Evolutionary conservation across 2,329 filamentous ascomycete genomes (phyloP).

Genomic region (Colletotrichum abscissum): DNA sequence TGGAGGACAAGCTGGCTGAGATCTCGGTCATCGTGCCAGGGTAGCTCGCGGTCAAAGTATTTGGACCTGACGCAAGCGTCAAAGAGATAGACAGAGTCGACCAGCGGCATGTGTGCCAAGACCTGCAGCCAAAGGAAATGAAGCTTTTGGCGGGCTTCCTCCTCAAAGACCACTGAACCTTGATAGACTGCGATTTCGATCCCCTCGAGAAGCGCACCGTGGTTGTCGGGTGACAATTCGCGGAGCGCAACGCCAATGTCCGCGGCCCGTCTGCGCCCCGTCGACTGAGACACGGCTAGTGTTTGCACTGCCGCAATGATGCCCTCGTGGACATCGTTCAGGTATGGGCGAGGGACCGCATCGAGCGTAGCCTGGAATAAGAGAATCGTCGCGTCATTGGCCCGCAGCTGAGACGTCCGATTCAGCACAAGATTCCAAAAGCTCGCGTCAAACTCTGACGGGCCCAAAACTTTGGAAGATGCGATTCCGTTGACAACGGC

Average conservation of each 20-base stretch:
- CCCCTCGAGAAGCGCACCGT: constrained; percentile 11
- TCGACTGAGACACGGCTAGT: constrained; percentile 6
- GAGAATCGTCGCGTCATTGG: neutral
- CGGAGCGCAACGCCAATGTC: constrained; percentile 27
- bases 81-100: constrained; percentile 32
- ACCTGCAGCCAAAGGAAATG: constrained; percentile 35
- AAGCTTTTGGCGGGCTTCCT: neutral
- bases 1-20: constrained; percentile 37
- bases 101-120: constrained; percentile 36
- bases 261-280: constrained; percentile 21
- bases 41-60: constrained; percentile 16
- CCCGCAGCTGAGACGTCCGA: constrained; percentile 15
- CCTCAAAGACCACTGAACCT: constrained; percentile 9
- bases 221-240: constrained; percentile 1
- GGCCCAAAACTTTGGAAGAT: constrained; percentile 22
- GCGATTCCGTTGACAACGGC: constrained; percentile 33
- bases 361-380: constrained; percentile 24
- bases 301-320: constrained; percentile 29
- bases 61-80: constrained; percentile 33
- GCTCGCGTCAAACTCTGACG: neutral
- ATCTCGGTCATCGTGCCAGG: constrained; percentile 25
- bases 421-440: constrained; percentile 25
- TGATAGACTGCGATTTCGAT: constrained; percentile 12
- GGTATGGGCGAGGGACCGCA: neutral
- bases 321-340: constrained; percentile 19